Conservation (phyloP, 129 eudicot species). For the Deinandra increscens region DNA sequence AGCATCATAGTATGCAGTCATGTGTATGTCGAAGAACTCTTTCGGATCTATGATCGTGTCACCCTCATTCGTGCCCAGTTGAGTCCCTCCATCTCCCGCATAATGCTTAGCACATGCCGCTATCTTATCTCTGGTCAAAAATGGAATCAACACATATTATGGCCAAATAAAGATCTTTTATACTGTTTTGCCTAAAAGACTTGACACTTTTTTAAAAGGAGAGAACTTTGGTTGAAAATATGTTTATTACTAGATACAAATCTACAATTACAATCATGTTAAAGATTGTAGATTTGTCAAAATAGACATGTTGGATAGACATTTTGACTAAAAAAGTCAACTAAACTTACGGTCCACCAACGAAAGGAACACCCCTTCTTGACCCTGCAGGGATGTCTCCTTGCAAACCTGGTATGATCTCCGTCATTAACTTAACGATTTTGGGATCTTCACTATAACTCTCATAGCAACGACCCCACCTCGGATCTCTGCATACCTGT, state of each 20-base stretch:
- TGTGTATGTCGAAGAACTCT: conserved; percentile 48
- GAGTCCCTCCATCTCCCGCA: conserved; percentile 68
- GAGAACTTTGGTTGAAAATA: too few relatives aligned
- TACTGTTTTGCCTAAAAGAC: not conserved
- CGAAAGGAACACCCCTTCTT: conserved; percentile 36
- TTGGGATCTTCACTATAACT: conserved; percentile 55
- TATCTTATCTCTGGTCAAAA: conserved; percentile 36
- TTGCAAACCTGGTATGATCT: conserved; percentile 44
- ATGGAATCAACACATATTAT: not conserved
- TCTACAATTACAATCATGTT: not conserved
- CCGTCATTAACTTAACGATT: conserved; percentile 43
- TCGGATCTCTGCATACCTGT: conserved; percentile 62
- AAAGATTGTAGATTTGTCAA: conserved; percentile 4
- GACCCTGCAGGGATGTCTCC: conserved; percentile 41
- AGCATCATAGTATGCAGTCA: conserved; percentile 56
- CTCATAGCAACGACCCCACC: conserved; percentile 57
- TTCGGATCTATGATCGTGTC: conserved; percentile 40
- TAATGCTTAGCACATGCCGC: conserved; percentile 60
- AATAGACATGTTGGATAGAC: not conserved
- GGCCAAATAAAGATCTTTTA: not conserved
- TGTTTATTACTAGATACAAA: too few relatives aligned
- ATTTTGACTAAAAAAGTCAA: not conserved
- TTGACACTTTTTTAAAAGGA: too few relatives aligned
- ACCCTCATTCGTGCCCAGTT: conserved; percentile 47
- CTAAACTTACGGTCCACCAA: conserved; percentile 38